Base-by-base conservation (phyloP, 1,284 basidiomycete species). In the Clitocybe nebularis region DNA sequence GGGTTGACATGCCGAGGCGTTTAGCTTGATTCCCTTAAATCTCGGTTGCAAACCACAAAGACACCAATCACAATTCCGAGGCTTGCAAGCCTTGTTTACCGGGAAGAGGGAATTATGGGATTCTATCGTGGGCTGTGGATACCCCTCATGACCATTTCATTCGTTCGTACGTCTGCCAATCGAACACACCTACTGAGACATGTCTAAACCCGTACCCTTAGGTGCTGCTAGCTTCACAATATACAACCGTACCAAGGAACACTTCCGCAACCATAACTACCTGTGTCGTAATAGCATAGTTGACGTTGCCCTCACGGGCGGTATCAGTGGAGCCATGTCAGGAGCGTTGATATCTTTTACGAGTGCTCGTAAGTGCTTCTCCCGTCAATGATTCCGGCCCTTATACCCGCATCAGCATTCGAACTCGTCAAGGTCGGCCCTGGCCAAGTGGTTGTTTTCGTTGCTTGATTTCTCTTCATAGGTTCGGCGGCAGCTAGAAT, bases 121-220 rank as follows among this genome's bases (percentile, higher is more conserved):
- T 96, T 95, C 64, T 95, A 92, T 64, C 78, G 93, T 44, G 92
- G 92, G 44, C 61, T 89, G 42, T 89, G 90, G 76, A 92, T 98
- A 54, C 95, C 95, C 22, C 77, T 98, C 42, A 79, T 95, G 65
- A 97, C 95, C 5, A 98, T 99, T 56, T 94, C 93, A 4, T 93
- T 95, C 59, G 94, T 98, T 58, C 88, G 94, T 76, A 69, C 75
- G 72, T 89, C 14, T 41, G n/a, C 11, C 32, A 47, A 45, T 19
- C 4, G 32, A n/a, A n/a, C n/a, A n/a, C n/a, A n/a, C n/a, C n/a
- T n/a, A n/a, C n/a, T n/a, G n/a, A n/a, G n/a, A n/a, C n/a, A n/a
- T n/a, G 10, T 33, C 23, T 22, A 36, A 32, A 7, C 26, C 7
- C 8, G 7, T 24, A 13, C 29, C 33, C 13, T 9, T 54, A 87